Evolutionary conservation across 805 yeast genomes (phyloP), one percentile per base, ranked within the genome.

Genomic region (Yamadazyma paraphyllophila): DNA sequence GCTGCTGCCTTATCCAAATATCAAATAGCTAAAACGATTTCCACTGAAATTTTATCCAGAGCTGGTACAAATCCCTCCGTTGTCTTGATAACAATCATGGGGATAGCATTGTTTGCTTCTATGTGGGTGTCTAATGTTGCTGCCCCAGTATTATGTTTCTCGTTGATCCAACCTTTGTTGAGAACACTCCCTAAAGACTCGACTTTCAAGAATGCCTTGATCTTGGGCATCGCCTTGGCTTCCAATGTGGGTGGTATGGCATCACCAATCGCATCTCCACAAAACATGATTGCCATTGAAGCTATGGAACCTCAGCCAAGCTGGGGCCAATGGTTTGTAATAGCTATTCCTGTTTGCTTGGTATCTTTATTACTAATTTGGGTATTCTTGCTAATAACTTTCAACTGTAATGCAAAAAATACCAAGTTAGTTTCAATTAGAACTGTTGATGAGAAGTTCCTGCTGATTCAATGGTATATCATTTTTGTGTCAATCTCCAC

Each of bases 401-500:
- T 85, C 43, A 81, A 81, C 43, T 66, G 81, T 24, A 75, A 71
- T 24, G 71, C 67, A 13, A 58, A 78, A 51, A 67, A 77, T 51
- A 65, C 73, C 24, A 66, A 71, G 7, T 65, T 83, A 40, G 82
- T 80, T 9, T 81, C 89, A 26, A 71, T 78, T 39, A 77, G 82
- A 52, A 73, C 80, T 24, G 71, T 77, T 33, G 73, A 72, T 36
- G 97, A 88, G 34, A 78, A 76, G 49, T 86, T 94, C 59, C 78
- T 87, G 3, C 60, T 71, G 2, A 76, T 78, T 24, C 98, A 94
- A 65, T 81, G 84, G 78, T 89, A 82, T 54, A 87, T 92, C 24
- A 70, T 83, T 2, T 52, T 63, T 2, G 88, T 89, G 2, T 80
- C 96, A 0, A 50, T 84, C 0, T 57, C 72, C 0, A 94, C 99